Conservation (phyloP, 768 basidiomycete species). For the Boletellus emodensis region DNA sequence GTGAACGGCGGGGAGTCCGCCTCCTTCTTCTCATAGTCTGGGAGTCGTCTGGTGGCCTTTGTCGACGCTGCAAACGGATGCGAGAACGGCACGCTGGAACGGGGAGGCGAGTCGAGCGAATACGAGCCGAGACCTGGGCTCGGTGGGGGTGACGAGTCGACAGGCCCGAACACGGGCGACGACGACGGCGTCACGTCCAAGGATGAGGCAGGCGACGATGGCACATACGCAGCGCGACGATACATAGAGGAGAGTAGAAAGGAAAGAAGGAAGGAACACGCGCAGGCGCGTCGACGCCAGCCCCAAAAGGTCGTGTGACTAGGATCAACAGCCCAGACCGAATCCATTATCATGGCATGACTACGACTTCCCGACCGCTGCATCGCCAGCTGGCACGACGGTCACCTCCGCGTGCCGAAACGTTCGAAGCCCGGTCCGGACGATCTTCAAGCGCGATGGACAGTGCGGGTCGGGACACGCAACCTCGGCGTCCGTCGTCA, state of each 20-base stretch:
- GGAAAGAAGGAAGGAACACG: no score
- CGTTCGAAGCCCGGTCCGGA: constrained; percentile 44
- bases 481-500: constrained; percentile 60
- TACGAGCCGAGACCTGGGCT: constrained; percentile 28
- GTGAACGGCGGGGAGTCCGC: constrained; percentile 16
- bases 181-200: constrained; percentile 45
- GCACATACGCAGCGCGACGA: background rate
- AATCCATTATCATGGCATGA: no score
- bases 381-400: constrained; percentile 35
- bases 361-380: no score
- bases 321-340: background rate
- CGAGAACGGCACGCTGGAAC: constrained; percentile 11
- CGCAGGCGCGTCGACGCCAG: no score
- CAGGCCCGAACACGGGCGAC: constrained; percentile 39
- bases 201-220: constrained; percentile 13
- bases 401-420: constrained; percentile 57
- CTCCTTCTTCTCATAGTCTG: constrained; percentile 43
- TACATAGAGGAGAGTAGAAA: constrained; percentile 9
- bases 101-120: constrained; percentile 32
- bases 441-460: constrained; percentile 50
- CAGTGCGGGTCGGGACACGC: constrained; percentile 70
- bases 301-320: background rate
- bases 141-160: constrained; percentile 37
- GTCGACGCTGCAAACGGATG: constrained; percentile 62
- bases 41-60: constrained; percentile 41